Evolutionary conservation across 495 filamentous ascomycete species (phyloP).

Genomic region (Tetracladium setigerum): DNA sequence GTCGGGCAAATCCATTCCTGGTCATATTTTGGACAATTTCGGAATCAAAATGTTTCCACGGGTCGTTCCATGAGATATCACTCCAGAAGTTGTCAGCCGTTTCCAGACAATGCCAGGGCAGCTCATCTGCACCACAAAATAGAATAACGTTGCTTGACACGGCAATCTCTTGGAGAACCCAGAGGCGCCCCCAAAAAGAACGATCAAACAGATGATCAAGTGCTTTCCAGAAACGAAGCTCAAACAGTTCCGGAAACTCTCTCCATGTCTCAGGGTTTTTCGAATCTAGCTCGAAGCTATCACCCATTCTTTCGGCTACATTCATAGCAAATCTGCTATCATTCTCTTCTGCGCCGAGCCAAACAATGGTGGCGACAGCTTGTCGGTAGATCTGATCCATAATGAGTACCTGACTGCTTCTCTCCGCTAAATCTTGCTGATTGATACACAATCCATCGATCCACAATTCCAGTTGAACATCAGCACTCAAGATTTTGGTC

Average conservation of each 20-base stretch:
- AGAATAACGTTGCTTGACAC: no score
- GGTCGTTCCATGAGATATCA: no score
- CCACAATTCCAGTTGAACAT: not conserved
- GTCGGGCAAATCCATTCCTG: no score
- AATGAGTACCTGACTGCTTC: constrained; percentile 4
- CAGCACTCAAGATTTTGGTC: not conserved
- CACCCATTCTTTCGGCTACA: no score
- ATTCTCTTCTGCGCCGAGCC: constrained; percentile 1
- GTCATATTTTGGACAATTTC: no score
- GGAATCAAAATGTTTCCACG: no score
- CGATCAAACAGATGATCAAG: not conserved
- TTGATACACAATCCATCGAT: constrained; percentile 10
- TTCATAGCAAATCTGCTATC: not conserved
- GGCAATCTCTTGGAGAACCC: not conserved
- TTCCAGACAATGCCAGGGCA: no score
- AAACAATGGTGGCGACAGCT: not conserved
- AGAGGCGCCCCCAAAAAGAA: not conserved
- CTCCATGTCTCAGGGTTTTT: no score
- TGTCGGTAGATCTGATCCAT: constrained; percentile 9
- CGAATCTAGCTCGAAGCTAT: no score
- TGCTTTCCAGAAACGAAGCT: not conserved
- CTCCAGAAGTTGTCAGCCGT: no score
- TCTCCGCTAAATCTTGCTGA: constrained; percentile 8
- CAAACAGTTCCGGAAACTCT: no score
- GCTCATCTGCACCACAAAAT: no score